A percentile compares a stretch with the other conserved stretches of the same genome.
Evolutionary conservation across 2,329 filamentous ascomycete species (phyloP).

Genomic region (Cadophora gregata): DNA sequence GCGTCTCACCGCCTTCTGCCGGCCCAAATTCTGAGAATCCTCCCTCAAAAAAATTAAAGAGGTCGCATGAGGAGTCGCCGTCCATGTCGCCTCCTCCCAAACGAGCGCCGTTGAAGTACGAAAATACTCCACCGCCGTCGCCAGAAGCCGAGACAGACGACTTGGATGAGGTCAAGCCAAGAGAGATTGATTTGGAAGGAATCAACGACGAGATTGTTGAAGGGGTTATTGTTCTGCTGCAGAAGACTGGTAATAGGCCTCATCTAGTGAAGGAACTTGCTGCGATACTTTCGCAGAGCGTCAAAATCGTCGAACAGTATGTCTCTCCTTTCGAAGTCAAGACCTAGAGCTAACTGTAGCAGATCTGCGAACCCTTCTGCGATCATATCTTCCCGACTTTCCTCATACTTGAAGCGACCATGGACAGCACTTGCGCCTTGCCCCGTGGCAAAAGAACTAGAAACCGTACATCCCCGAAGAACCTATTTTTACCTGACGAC

Average conservation of each 20-base stretch:
- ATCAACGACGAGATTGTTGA: constrained; percentile 97
- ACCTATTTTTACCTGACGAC: constrained; percentile 97
- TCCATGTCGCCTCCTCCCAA: constrained; percentile 53
- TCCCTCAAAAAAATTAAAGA: constrained; percentile 75
- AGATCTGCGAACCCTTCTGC: constrained; percentile 96
- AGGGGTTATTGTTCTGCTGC: constrained; percentile 84
- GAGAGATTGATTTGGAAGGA: constrained; percentile 76
- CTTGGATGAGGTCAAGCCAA: constrained; percentile 49
- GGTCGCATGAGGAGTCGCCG: constrained; percentile 66
- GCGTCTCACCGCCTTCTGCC: constrained; percentile 46
- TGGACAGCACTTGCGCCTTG: constrained; percentile 82
- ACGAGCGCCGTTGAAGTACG: constrained; percentile 52
- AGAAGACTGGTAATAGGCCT: constrained; percentile 88
- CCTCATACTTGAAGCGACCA: constrained; percentile 86
- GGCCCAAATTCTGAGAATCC: constrained; percentile 46
- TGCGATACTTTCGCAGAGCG: constrained; percentile 74
- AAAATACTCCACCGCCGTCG: constrained; percentile 82
- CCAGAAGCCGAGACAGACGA: constrained; percentile 57
- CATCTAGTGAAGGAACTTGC: constrained; percentile 95
- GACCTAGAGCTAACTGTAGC: constrained; percentile 42
- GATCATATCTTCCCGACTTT: constrained; percentile 90
- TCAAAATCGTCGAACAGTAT: constrained; percentile 90
- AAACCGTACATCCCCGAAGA: constrained; percentile 89
- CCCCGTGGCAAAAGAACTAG: constrained; percentile 90
- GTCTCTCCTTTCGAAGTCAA: constrained; percentile 47